Percentiles rank a stretch among this genome's conserved stretches.
Evolutionary conservation across 2,329 filamentous ascomycete species (phyloP).

Genomic region (Pseudophaeomoniella oleicola): DNA sequence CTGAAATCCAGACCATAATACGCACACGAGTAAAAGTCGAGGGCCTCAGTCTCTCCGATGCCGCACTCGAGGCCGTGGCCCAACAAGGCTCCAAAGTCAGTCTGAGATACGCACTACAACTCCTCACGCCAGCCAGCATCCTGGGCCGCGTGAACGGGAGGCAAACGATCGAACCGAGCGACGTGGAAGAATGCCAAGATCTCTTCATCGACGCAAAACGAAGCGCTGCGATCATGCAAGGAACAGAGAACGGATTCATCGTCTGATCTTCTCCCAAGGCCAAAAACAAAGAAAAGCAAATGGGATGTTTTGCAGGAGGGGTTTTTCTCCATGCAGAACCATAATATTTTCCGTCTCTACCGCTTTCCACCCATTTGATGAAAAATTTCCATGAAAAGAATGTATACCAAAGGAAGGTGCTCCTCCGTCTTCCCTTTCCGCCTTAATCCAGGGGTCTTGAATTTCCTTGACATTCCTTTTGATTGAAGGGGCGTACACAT

Average conservation of each 20-base stretch:
- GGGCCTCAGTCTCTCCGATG: slow-evolving; percentile 61
- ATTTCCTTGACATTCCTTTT: too few relatives aligned
- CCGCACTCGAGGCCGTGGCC: slow-evolving; percentile 74
- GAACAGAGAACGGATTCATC: slow-evolving; percentile 30
- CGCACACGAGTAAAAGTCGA: slow-evolving; percentile 71
- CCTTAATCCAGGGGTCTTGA: too few relatives aligned
- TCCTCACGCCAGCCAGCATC: slow-evolving; percentile 81
- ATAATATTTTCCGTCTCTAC: too few relatives aligned
- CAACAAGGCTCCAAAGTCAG: slow-evolving; percentile 80
- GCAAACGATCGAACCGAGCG: slow-evolving; percentile 59
- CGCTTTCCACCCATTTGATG: too few relatives aligned
- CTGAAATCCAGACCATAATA: slow-evolving; percentile 89
- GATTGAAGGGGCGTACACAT: too few relatives aligned
- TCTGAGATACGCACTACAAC: slow-evolving; percentile 80
- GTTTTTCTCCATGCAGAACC: too few relatives aligned
- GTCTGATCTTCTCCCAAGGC: background rate
- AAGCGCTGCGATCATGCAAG: slow-evolving; percentile 57
- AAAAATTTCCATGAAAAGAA: too few relatives aligned
- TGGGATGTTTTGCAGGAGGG: too few relatives aligned
- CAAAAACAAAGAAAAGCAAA: background rate
- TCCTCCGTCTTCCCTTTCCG: too few relatives aligned
- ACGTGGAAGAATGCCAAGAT: slow-evolving; percentile 69
- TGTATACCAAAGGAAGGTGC: too few relatives aligned
- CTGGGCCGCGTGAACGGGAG: slow-evolving; percentile 73
- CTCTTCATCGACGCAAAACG: slow-evolving; percentile 70